Evolutionary conservation across 1,284 basidiomycete genomes (phyloP).

Genomic region (Schizopora paradoxa): DNA sequence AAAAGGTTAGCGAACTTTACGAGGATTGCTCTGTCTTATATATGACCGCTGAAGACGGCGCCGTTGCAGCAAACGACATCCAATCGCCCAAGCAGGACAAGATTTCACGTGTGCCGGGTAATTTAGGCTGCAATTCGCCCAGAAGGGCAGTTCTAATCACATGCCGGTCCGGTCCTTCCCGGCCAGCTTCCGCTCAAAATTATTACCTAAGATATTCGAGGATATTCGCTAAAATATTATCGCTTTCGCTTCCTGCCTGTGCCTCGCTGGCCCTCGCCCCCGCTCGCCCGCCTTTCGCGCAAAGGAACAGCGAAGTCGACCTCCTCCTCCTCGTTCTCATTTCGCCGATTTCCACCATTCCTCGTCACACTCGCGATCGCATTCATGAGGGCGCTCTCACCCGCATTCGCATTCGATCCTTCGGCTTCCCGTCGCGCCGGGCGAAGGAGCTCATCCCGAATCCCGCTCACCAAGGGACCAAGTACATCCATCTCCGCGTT

Average conservation of each 20-base stretch:
- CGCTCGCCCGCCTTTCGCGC: slow-evolving; percentile 42
- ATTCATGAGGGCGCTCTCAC: slow-evolving; percentile 11
- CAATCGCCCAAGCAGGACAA: too few species aligned
- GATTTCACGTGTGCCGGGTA: too few species aligned
- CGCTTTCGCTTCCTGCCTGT: slow-evolving; percentile 58
- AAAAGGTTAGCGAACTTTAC: neutral
- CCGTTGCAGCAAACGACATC: too few species aligned
- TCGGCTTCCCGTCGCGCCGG: neutral
- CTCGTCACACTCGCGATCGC: slow-evolving; percentile 19
- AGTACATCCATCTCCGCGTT: slow-evolving; percentile 29
- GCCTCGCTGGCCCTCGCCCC: slow-evolving; percentile 35
- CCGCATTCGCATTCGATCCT: neutral
- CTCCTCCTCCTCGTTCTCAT: slow-evolving; percentile 47
- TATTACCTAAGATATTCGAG: neutral
- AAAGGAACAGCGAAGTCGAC: slow-evolving; percentile 62
- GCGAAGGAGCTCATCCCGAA: slow-evolving; percentile 10
- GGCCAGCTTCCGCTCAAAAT: too few species aligned
- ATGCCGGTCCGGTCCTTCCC: too few species aligned
- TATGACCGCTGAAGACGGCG: too few species aligned
- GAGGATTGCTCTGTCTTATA: too few species aligned
- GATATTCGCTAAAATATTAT: slow-evolving; percentile 20
- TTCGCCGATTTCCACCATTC: slow-evolving; percentile 12
- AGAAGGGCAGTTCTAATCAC: too few species aligned
- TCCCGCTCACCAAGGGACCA: slow-evolving; percentile 12
- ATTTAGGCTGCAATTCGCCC: too few species aligned